Base-by-base conservation (phyloP, 352 stramenopile genomes). In the Globisporangium cylindrosporum region DNA sequence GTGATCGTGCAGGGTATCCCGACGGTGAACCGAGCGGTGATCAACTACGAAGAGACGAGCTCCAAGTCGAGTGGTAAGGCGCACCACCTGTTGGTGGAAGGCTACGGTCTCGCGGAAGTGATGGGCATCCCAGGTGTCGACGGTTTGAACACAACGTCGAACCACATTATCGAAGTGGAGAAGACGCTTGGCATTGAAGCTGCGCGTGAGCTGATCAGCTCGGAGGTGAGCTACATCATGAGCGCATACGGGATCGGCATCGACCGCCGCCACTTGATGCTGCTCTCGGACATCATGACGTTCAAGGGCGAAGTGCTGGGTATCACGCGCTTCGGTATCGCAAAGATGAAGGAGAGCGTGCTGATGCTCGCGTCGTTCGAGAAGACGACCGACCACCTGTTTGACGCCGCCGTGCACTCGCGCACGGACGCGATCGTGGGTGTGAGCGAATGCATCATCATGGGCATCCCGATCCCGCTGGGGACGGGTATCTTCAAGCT, bases 281-380 rank as follows among this genome's bases (percentile, higher is more conserved):
- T 99, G 51, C 78, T 99, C 51, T 98, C 97, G 46, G 98, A 99
- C 82, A 98, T 99, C 56, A 99, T 99, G 98, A 99, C 98, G 53
- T 99, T 99, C 76, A 99, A 99, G 79, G 89, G 90, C 48, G 89
- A 97, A 57, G 88, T 93, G 55, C 63, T 96, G 43, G 90, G 82
- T 66, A 97, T 95, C 71, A 96, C 84, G 76, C 97, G 98, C 24
- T 99, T 99, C 79, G 98, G 98, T 76, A 99, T 99, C 64, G 97
- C 97, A 46, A 99, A 99, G 82, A 99, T 99, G 98, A 98, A 98
- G 76, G 98, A 99, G 77, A 99, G 92, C 67, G 98, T 99, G 57
- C 83, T 99, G 46, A 99, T 99, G 95, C 86, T 99, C 29, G 98
- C 97, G 25, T 99, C 95, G 59, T 99, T 99, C 71, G 98, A 99